phyloP scores from a whole-genome alignment of 164 flowering plant genomes.

The Akebia trifoliata region DNA sequence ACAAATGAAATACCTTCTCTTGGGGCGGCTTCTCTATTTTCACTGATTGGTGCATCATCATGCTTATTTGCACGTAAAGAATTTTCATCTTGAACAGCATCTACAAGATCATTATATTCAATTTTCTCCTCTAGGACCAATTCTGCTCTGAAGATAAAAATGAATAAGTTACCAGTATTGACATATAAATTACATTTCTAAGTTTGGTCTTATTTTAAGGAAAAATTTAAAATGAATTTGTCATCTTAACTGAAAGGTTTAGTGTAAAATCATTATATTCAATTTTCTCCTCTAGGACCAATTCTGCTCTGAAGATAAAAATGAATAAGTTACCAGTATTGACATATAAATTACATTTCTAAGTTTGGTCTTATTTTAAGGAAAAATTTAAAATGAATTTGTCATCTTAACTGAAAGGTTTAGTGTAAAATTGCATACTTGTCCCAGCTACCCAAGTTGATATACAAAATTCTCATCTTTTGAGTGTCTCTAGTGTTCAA shows the following conservation, averaged over 20 bases:
- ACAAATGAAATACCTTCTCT: slow-evolving; percentile 24
- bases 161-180: slow-evolving; percentile 12
- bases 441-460: no score
- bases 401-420: no score
- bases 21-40: slow-evolving; percentile 15
- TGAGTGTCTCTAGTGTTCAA: no score
- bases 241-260: no score
- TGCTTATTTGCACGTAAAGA: slow-evolving; percentile 12
- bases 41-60: slow-evolving; percentile 11
- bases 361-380: neutral
- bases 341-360: neutral
- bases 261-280: slow-evolving; percentile 97
- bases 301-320: slow-evolving; percentile 90
- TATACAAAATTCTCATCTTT: no score
- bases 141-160: slow-evolving; percentile 92
- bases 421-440: no score
- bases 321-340: slow-evolving; percentile 13
- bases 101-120: slow-evolving; percentile 88
- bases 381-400: no score
- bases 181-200: neutral
- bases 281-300: slow-evolving; percentile 67
- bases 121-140: slow-evolving; percentile 69
- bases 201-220: neutral
- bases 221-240: no score
- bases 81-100: slow-evolving; percentile 31